Percentiles rank a stretch among this genome's conserved stretches.
Conservation (phyloP, 495 filamentous ascomycete genomes). For the Physcia stellaris region DNA sequence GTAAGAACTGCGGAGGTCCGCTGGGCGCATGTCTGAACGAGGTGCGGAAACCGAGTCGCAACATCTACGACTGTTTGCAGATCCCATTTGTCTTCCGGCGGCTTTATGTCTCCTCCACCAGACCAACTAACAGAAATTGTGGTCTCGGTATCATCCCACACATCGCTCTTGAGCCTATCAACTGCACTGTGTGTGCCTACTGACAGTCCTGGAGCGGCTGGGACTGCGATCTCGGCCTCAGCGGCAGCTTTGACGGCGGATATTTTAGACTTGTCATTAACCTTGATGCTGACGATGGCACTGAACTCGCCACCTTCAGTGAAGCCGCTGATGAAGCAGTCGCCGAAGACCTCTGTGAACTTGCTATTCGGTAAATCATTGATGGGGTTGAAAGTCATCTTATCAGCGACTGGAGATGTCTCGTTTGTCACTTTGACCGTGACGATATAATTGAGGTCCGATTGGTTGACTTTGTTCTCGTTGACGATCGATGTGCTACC, state of each 20-base stretch:
- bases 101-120: constrained; percentile 24
- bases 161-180: constrained; percentile 17
- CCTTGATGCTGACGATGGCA: constrained; percentile 21
- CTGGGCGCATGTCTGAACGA: constrained; percentile 18
- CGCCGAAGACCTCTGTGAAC: constrained; percentile 24
- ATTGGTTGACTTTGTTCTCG: constrained; percentile 22
- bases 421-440: constrained; percentile 26
- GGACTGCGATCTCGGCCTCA: constrained; percentile 18
- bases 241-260: constrained; percentile 21
- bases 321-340: constrained; percentile 24
- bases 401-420: constrained; percentile 9
- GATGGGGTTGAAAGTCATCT: constrained; percentile 20
- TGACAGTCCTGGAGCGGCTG: constrained; percentile 12
- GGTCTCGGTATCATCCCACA: constrained; percentile 18
- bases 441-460: constrained; percentile 25
- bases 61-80: constrained; percentile 17
- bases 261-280: constrained; percentile 20
- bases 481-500: constrained; percentile 22
- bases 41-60: constrained; percentile 21
- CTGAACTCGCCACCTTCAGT: constrained; percentile 24
- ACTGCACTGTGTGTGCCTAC: constrained; percentile 10
- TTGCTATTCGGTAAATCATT: constrained; percentile 13
- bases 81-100: constrained; percentile 19
- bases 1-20: constrained; percentile 20
- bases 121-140: constrained; percentile 24